phyloP scores from a whole-genome alignment of 441 rosid species.

The Pelargonium citronellum region DNA sequence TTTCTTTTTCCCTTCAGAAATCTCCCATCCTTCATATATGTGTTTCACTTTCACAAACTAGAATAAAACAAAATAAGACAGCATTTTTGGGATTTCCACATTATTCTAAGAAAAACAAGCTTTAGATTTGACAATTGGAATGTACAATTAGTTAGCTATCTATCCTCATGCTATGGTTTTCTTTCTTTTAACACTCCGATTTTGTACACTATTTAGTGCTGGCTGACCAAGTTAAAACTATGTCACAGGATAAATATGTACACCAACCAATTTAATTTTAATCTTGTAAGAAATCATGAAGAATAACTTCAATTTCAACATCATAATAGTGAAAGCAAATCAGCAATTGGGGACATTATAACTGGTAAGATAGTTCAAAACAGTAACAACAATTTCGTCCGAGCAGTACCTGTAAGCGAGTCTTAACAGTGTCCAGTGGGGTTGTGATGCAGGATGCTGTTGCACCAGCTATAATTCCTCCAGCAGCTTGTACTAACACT shows the following conservation, averaged over 20 bases:
- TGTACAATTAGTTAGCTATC: neutral
- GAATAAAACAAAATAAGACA: neutral
- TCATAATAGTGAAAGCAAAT: conserved; percentile 12
- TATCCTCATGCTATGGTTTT: neutral
- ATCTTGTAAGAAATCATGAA: neutral
- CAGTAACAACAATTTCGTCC: conserved; percentile 12
- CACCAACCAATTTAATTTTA: neutral
- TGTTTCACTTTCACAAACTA: neutral
- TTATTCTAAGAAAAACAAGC: neutral
- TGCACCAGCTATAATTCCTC: conserved; percentile 89
- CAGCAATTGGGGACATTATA: neutral
- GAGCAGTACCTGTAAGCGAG: conserved; percentile 69
- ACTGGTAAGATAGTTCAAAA: neutral
- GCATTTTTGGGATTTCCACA: neutral
- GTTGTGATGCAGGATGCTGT: conserved; percentile 83
- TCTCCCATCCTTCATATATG: neutral
- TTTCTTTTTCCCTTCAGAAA: neutral
- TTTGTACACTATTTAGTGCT: too few species aligned
- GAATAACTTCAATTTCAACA: conserved; percentile 11
- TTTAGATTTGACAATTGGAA: neutral
- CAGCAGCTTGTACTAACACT: conserved; percentile 68
- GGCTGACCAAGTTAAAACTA: too few species aligned
- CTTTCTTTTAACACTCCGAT: too few species aligned
- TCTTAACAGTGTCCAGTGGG: conserved; percentile 89
- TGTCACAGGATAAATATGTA: neutral